Conservation (phyloP, 176 grass and related monocot genomes). For the Aegilops speltoides region DNA sequence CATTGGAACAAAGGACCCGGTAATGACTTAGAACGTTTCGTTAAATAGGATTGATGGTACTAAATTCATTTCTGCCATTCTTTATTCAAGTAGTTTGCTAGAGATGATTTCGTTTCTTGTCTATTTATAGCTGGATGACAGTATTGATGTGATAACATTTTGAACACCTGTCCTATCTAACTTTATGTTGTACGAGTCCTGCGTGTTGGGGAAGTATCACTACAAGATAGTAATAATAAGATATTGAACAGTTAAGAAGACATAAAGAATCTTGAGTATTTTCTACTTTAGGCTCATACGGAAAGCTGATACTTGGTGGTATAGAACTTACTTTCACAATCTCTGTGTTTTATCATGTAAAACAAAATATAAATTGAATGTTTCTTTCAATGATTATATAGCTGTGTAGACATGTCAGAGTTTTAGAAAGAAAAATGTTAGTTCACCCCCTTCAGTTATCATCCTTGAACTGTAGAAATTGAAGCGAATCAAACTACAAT, state of each 20-base stretch:
- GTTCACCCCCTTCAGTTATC: not conserved
- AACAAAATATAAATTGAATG: not conserved
- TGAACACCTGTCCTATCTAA: not conserved
- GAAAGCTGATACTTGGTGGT: not conserved
- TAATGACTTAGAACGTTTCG: slow-evolving; percentile 21
- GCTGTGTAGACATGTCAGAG: not conserved
- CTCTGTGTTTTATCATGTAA: too few relatives aligned
- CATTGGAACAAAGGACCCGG: slow-evolving; percentile 61
- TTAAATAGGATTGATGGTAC: not conserved
- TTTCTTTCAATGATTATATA: not conserved
- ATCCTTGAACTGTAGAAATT: too few relatives aligned
- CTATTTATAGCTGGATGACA: not conserved
- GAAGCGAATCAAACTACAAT: too few relatives aligned
- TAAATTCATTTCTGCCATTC: not conserved
- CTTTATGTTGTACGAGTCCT: not conserved
- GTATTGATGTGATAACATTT: too few relatives aligned
- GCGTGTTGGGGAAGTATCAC: not conserved
- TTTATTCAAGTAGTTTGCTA: not conserved
- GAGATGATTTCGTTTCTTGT: not conserved
- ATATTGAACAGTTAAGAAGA: not conserved
- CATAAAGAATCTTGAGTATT: not conserved
- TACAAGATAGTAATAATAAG: not conserved
- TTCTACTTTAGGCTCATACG: not conserved
- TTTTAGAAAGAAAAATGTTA: not conserved
- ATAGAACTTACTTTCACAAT: not conserved